Evolutionary conservation across 805 yeast genomes (phyloP), one percentile per base, ranked within the genome.

Genomic region (Candida ortonii): DNA sequence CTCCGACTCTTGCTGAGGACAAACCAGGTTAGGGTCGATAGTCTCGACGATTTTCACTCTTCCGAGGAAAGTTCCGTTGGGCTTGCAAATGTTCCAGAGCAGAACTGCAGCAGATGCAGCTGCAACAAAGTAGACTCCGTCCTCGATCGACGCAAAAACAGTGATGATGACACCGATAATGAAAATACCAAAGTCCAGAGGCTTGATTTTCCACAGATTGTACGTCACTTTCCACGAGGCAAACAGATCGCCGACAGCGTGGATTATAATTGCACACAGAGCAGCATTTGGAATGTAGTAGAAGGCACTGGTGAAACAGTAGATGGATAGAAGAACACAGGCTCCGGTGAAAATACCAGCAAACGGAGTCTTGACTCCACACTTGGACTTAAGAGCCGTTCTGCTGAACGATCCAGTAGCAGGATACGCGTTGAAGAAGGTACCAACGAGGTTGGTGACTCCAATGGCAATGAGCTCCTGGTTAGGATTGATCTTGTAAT

Each of bases 391-490:
- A 52, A 89, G 71, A 6, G 97, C 97, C 28, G 96, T 84, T 68
- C 97, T 80, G 13, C 95, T 84, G 61, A 89, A 89, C 1, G 97
- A 89, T 28, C 97, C 97, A 4, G 97, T 89, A 6, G 95, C 88
- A 7, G 97, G 97, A 59, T 89, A 89, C 6, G 97, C 96, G 53
- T 77, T 73, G 74, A 89, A 89, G 56, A 88, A 86, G 14, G 95
- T 86, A 49, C 96, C 96, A 49, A 89, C 70, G 58, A 89, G 70
- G 63, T 89, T 89, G 34, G 93, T 82, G 28, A 83, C 84, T 53
- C 97, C 97, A 61, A 89, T 89, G 25, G 97, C 96, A 53, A 89
- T 74, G 36, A 89, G 73, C 61, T 89, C 97, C 68, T 89, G 97
- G 63, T 89, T 90, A 30, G 97, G 96, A 40, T 80, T 75, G 50